Percentiles rank a stretch among this genome's conserved stretches.
Evolutionary conservation across 2,329 filamentous ascomycete species (phyloP).

Genomic region (Xylariaceae sp.): DNA sequence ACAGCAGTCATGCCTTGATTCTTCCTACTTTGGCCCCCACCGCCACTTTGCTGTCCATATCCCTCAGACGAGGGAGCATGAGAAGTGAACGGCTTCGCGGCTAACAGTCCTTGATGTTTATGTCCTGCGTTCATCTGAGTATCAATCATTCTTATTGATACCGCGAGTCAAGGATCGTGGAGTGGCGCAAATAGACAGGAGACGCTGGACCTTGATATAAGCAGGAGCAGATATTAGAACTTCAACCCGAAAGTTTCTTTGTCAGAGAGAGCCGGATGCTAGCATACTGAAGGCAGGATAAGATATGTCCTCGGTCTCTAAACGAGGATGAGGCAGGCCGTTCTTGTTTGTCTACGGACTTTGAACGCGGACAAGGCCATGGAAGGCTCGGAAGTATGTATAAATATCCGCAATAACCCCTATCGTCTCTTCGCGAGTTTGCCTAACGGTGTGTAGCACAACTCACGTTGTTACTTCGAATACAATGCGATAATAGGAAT

Average conservation of each 20-base stretch:
- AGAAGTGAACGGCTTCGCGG: constrained; percentile 2
- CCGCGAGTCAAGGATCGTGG: not conserved
- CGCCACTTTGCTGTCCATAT: not conserved
- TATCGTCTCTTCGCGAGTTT: not conserved
- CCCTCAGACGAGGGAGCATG: not conserved
- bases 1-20: constrained; percentile 9
- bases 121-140: not conserved
- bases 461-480: not conserved
- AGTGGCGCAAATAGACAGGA: not conserved
- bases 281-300: too few species aligned
- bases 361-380: not conserved
- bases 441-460: not conserved
- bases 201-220: not conserved
- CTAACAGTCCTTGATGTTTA: not conserved
- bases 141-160: constrained; percentile 2
- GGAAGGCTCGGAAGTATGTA: not conserved
- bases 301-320: too few species aligned
- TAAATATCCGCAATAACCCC: not conserved
- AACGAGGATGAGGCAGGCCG: not conserved
- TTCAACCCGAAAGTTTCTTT: not conserved
- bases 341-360: not conserved
- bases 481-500: too few species aligned
- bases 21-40: not conserved
- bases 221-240: not conserved
- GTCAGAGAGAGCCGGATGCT: not conserved